Evolutionary conservation across 1,139 yeast species (phyloP).

Genomic region (Debaryomyces sp.): DNA sequence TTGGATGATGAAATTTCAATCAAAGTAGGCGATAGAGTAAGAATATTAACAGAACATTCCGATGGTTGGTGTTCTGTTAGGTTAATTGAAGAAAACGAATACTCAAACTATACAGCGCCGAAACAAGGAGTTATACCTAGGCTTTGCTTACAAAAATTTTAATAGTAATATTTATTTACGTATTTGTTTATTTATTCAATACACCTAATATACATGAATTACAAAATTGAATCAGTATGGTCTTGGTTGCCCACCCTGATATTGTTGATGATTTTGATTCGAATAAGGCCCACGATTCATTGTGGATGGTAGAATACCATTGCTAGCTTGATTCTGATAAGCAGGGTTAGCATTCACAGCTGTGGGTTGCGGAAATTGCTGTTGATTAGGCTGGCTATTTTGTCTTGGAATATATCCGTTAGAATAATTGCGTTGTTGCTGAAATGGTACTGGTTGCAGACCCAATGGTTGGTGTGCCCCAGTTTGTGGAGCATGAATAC

Average conservation of each 20-base stretch:
- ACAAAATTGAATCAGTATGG: not conserved
- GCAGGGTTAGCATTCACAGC: not conserved
- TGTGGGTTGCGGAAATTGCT: slow-evolving; percentile 7
- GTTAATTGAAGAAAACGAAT: slow-evolving; percentile 13
- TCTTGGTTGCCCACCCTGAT: slow-evolving; percentile 8
- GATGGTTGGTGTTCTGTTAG: slow-evolving; percentile 47
- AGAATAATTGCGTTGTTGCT: slow-evolving; percentile 4
- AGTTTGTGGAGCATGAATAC: slow-evolving; percentile 13
- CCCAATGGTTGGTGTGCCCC: slow-evolving; percentile 9
- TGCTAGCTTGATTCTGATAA: slow-evolving; percentile 2
- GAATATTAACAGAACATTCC: slow-evolving; percentile 27
- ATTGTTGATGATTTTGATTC: slow-evolving; percentile 13
- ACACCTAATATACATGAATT: slow-evolving; percentile 11
- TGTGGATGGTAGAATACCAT: not conserved
- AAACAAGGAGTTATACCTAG: slow-evolving; percentile 39
- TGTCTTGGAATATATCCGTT: slow-evolving; percentile 7
- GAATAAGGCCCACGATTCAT: not conserved
- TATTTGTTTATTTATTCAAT: slow-evolving; percentile 4
- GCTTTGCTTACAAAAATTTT: slow-evolving; percentile 27
- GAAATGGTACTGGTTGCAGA: slow-evolving; percentile 11
- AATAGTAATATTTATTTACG: not conserved
- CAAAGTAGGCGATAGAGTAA: slow-evolving; percentile 34
- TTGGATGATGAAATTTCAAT: slow-evolving; percentile 40
- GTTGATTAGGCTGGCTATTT: slow-evolving; percentile 11
- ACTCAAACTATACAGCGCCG: slow-evolving; percentile 9